Evolutionary conservation across 2,329 filamentous ascomycete genomes (phyloP), one percentile per base, ranked within the genome.

Genomic region (Paramyrothecium roridum): DNA sequence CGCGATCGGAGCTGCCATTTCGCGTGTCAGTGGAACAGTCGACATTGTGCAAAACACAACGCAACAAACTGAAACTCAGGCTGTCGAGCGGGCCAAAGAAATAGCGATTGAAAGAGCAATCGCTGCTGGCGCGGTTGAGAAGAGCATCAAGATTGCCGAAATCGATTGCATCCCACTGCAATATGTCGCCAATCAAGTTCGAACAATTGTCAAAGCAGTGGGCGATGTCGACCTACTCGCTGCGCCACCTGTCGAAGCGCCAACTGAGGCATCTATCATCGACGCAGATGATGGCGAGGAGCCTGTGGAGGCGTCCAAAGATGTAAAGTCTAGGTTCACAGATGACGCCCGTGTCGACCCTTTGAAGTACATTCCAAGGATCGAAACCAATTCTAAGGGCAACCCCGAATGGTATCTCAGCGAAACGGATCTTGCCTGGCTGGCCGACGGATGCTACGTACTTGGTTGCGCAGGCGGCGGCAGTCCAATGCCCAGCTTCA

Each of bases 1-100:
- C 62, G 85, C 85, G 0, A 84, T 88, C 11, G 85, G 85, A 2
- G 85, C 84, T 11, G 84, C 85, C 1, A 85, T 83, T 55, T 82
- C 84, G 1, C 72, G 81, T 43, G 82, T 87, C 2, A 85, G 80
- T 56, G 78, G 79, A 1, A 76, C 80, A 0, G 72, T 81, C 10
- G 80, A 83, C 56, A 78, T 75, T 8, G 54, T 58, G 3, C 50
- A 54, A 22, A 55, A 43, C 16, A 55, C 57, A 1, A 52, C 56
- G 30, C 43, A 54, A 2, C 53, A 47, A 23, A 8, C 49, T 26
- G 54, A 54, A 10, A 52, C 30, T 17, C 47, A 54, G 1, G 37
- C 52, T 2, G 45, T 58, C 6, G 48, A 50, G 48, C 48, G 11
- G 4, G 23, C 48, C 19, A 16, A 50, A 16, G 21, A 30, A 30